phyloP scores from a whole-genome alignment of 345 rosid genomes.

The Salix viminalis region DNA sequence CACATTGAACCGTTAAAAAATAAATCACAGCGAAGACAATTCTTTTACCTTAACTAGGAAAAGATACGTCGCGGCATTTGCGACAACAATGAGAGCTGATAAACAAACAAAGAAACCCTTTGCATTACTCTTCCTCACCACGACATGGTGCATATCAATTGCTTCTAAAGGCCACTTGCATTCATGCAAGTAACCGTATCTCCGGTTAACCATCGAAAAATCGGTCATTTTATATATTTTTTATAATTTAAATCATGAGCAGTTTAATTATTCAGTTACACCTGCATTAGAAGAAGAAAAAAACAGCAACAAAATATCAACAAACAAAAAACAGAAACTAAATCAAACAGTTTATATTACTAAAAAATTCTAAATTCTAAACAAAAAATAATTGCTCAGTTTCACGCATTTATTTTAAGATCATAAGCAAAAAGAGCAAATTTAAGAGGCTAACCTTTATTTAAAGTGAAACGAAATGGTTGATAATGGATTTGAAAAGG shows the following conservation, averaged over 20 bases:
- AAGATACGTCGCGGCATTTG: conserved; percentile 25
- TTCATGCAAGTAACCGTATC: conserved; percentile 44
- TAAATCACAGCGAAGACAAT: background rate
- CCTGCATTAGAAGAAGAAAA: background rate
- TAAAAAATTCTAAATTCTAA: too few species aligned
- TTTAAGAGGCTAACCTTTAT: background rate
- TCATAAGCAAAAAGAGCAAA: background rate
- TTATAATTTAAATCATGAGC: background rate
- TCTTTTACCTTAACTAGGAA: conserved; percentile 46
- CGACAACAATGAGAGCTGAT: conserved; percentile 31
- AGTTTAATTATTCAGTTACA: background rate
- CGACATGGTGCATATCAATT: conserved; percentile 55
- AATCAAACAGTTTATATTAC: background rate
- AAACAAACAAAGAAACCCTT: conserved; percentile 31
- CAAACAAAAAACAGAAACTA: background rate
- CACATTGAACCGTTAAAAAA: background rate
- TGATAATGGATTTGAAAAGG: background rate
- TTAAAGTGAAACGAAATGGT: background rate
- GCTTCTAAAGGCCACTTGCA: conserved; percentile 39
- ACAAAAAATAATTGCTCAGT: too few species aligned
- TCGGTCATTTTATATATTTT: conserved; percentile 41
- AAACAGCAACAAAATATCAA: background rate
- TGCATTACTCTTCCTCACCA: conserved; percentile 37
- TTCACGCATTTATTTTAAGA: too few species aligned
- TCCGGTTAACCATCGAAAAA: conserved; percentile 31